Evolutionary conservation across 73 alveolate genomes (phyloP), one percentile per base, ranked within the genome.

Genomic region (Blepharisma stoltei): DNA sequence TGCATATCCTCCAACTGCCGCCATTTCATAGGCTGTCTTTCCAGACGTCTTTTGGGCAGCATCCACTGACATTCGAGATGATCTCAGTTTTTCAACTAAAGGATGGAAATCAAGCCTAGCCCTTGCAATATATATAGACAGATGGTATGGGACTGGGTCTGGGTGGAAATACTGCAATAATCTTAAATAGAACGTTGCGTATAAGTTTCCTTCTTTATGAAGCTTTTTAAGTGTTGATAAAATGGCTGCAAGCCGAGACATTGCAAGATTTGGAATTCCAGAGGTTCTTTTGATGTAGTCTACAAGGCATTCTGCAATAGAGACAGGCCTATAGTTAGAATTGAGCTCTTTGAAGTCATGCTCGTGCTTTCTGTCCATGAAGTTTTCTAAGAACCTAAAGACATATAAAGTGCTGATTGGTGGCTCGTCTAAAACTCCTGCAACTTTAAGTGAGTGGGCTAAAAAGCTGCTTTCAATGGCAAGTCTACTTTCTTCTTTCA

Each of bases 71-170:
- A 14, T 25, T 60, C 23, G 46, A 3, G 46, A 20, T 2, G 73
- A 18, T 60, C 73, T 0, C 1, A 8, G 18, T 60, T 60, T 60
- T n/a, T 60, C 73, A 25, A 0, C 0, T 14, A 60, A 38, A 18
- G 73, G 73, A 25, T 60, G 73, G 45, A 60, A 60, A 38, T 60
- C 73, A n/a, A 60, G 14, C 38, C 73, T n/a, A 60, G 73, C 73
- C 5, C 41, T 69, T 9, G 5, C 79, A 11, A 69, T n/a, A 69
- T 14, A 69, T 18, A 44, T 53, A 37, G 79, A 47, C 0, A 69
- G 60, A 44, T 44, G 14, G 14, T 18, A 18, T 14, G 55, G 67
- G 45, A n/a, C 55, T 14, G 79, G 79, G 21, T 69, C 79, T 14
- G 79, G 79, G 65, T 69, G 79, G 60, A 69, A 69, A 25, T 14